Conservation (phyloP, 2,329 filamentous ascomycete genomes). For the Epichloe coenophiala region DNA sequence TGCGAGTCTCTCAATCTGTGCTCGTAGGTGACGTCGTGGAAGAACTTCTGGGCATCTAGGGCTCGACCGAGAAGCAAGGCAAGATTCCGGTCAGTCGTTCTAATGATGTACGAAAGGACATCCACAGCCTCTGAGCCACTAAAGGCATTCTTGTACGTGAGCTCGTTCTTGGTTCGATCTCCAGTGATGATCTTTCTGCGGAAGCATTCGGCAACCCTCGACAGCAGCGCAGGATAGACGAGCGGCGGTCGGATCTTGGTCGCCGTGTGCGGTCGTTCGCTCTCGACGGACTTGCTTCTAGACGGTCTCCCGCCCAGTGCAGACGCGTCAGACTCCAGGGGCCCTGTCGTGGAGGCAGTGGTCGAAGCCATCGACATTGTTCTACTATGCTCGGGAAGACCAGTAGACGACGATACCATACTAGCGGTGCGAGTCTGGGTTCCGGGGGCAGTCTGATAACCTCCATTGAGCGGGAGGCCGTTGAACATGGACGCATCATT, state of each 20-base stretch:
- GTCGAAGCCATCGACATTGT: slow-evolving; percentile 93
- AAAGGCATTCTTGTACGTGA: slow-evolving; percentile 95
- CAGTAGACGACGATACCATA: slow-evolving; percentile 45
- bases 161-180: slow-evolving; percentile 88
- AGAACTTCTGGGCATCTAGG: slow-evolving; percentile 95
- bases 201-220: slow-evolving; percentile 87
- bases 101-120: slow-evolving; percentile 89
- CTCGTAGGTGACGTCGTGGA: slow-evolving; percentile 97
- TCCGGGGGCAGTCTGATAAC: slow-evolving; percentile 34
- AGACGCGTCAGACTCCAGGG: slow-evolving; percentile 40
- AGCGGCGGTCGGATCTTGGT: slow-evolving; percentile 59
- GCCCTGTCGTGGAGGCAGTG: slow-evolving; percentile 54
- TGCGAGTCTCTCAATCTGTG: slow-evolving; percentile 89
- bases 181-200: slow-evolving; percentile 73
- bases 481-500: slow-evolving; percentile 26
- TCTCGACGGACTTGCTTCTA: slow-evolving; percentile 39
- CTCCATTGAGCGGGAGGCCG: slow-evolving; percentile 22
- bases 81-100: slow-evolving; percentile 89
- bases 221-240: slow-evolving; percentile 86
- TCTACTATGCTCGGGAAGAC: slow-evolving; percentile 36
- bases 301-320: slow-evolving; percentile 43
- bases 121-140: slow-evolving; percentile 93
- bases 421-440: slow-evolving; percentile 46
- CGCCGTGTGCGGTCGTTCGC: slow-evolving; percentile 42
- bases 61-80: slow-evolving; percentile 82